phyloP scores from a whole-genome alignment of 257 asterid genomes.

The Marsdenia floribunda region DNA sequence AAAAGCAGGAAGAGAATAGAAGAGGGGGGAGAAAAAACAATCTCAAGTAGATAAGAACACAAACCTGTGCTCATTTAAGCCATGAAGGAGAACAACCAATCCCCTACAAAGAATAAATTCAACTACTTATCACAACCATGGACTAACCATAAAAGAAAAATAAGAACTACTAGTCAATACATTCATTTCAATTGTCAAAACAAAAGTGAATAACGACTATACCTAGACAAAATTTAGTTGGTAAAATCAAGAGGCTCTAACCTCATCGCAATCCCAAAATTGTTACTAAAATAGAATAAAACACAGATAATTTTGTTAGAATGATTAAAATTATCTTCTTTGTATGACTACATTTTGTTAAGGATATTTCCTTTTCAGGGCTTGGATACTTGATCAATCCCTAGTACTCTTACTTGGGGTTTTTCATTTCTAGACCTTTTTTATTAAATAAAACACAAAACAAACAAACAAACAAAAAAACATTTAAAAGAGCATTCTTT shows the following conservation, averaged over 20 bases:
- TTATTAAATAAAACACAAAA: neutral
- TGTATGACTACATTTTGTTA: neutral
- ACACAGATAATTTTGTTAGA: neutral
- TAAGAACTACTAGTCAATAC: neutral
- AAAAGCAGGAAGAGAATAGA: constrained; percentile 3
- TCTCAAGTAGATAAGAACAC: constrained; percentile 10
- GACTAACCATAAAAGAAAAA: neutral
- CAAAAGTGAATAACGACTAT: neutral
- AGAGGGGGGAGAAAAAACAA: neutral
- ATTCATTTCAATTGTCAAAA: neutral
- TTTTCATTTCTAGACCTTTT: neutral
- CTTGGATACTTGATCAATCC: neutral
- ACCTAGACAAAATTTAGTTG: neutral
- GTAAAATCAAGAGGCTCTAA: neutral
- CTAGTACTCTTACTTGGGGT: neutral
- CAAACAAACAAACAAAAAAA: too few species aligned
- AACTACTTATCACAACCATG: neutral
- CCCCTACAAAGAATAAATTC: constrained; percentile 44
- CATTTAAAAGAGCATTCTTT: neutral
- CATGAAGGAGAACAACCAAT: constrained; percentile 55
- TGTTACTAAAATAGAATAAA: neutral
- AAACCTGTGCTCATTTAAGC: constrained; percentile 86
- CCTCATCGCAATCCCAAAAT: neutral
- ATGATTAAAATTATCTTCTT: neutral
- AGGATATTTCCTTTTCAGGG: neutral